A percentile compares a stretch with the other conserved stretches of the same genome.
Conservation (phyloP, 257 asterid species). For the Jasminum sambac region DNA sequence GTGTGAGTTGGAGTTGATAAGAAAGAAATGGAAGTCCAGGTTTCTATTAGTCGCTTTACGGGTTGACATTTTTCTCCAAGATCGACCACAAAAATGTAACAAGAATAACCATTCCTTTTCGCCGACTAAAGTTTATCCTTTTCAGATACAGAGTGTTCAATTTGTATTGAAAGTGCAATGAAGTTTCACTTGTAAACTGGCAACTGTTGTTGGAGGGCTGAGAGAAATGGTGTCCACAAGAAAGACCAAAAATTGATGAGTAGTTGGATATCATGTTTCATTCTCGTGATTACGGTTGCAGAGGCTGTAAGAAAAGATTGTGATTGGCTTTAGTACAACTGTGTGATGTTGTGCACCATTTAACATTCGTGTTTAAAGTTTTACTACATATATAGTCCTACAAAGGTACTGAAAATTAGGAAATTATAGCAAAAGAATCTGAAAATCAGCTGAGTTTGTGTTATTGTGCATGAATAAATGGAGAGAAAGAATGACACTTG, state of each 20-base stretch:
- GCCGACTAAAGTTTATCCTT: neutral
- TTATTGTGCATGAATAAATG: too few species aligned
- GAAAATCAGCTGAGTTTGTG: neutral
- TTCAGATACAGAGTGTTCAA: neutral
- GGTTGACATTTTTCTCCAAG: neutral
- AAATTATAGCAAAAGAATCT: neutral
- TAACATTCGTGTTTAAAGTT: slow-evolving; percentile 2
- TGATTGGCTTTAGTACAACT: slow-evolving; percentile 7
- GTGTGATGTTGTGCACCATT: slow-evolving; percentile 18
- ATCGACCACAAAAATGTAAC: neutral
- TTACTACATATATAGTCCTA: neutral
- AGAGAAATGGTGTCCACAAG: slow-evolving; percentile 37
- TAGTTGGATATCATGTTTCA: slow-evolving; percentile 52
- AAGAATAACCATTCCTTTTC: neutral
- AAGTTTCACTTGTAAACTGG: neutral
- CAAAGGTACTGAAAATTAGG: neutral
- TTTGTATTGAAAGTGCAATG: neutral
- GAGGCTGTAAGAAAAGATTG: slow-evolving; percentile 22
- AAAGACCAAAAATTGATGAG: slow-evolving; percentile 24
- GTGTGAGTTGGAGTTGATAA: neutral
- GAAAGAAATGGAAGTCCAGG: neutral
- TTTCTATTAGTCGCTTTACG: neutral
- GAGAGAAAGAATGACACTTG: neutral
- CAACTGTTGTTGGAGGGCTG: slow-evolving; percentile 2
- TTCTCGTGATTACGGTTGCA: slow-evolving; percentile 54